Evolutionary conservation across 768 basidiomycete species (phyloP).

Genomic region (Amyloporia xantha): DNA sequence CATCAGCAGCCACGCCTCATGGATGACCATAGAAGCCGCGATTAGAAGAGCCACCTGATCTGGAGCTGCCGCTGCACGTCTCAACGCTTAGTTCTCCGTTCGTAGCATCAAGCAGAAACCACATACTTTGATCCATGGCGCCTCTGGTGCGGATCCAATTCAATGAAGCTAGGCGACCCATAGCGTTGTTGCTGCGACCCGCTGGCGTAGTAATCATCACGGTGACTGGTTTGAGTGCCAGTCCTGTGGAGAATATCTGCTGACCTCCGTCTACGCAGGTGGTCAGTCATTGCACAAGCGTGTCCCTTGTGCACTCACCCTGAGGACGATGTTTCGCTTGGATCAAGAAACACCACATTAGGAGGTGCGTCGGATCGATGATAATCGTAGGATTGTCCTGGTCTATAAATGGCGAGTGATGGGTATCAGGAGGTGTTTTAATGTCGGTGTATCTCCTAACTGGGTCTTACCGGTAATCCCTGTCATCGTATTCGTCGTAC

Average conservation of each 20-base stretch:
- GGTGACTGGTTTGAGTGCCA: neutral
- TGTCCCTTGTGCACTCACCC: no score
- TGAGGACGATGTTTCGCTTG: neutral
- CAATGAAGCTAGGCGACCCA: neutral
- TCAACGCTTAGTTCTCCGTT: neutral
- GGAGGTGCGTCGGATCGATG: neutral
- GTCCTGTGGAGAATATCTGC: neutral
- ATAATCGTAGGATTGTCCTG: neutral
- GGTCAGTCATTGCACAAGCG: no score
- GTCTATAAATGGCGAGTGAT: no score
- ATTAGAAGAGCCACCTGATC: neutral
- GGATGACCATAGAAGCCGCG: no score
- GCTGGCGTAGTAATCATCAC: neutral
- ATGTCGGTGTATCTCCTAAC: no score
- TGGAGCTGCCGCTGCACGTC: neutral
- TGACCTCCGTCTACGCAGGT: neutral
- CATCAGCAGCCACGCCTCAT: neutral
- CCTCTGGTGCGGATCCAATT: neutral
- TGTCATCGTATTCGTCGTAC: constrained; percentile 13
- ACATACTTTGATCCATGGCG: neutral
- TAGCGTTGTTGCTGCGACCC: neutral
- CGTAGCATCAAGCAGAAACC: neutral
- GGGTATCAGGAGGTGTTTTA: no score
- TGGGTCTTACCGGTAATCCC: neutral
- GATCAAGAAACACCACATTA: constrained; percentile 1